Conservation (phyloP, 495 filamentous ascomycete species). For the Penicillium paxilli region DNA sequence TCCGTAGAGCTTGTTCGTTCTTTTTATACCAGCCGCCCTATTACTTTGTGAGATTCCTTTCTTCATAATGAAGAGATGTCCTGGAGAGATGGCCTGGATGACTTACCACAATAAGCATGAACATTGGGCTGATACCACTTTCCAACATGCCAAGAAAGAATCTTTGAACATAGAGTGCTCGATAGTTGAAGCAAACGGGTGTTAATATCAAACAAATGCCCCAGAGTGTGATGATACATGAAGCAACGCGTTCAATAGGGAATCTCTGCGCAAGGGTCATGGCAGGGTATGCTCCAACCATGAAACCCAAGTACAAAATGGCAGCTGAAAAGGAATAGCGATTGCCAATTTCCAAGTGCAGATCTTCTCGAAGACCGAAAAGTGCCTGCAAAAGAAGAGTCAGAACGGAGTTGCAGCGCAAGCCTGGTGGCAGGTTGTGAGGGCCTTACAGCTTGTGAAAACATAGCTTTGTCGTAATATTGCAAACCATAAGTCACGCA, state of each 20-base stretch:
- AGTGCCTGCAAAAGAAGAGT: slow-evolving; percentile 29
- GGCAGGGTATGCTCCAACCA: slow-evolving; percentile 45
- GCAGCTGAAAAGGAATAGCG: slow-evolving; percentile 38
- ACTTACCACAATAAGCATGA: slow-evolving; percentile 44
- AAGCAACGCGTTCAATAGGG: slow-evolving; percentile 45
- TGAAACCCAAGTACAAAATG: slow-evolving; percentile 52
- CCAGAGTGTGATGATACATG: slow-evolving; percentile 33
- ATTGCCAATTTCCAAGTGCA: slow-evolving; percentile 34
- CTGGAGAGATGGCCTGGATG: too few relatives aligned
- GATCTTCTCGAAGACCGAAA: slow-evolving; percentile 39
- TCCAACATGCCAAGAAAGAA: slow-evolving; percentile 52
- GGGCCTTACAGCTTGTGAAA: slow-evolving; percentile 46
- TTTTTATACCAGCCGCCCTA: slow-evolving; percentile 44
- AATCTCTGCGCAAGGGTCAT: slow-evolving; percentile 44
- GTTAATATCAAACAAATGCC: slow-evolving; percentile 38
- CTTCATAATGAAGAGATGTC: not conserved
- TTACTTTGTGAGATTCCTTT: not conserved
- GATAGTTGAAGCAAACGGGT: slow-evolving; percentile 34
- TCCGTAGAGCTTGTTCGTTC: slow-evolving; percentile 45
- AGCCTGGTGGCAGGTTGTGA: slow-evolving; percentile 12
- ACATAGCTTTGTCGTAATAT: slow-evolving; percentile 53
- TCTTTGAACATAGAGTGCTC: slow-evolving; percentile 39
- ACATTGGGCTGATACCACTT: slow-evolving; percentile 30
- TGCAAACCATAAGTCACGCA: slow-evolving; percentile 36
- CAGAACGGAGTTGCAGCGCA: not conserved